Evolutionary conservation across 768 basidiomycete genomes (phyloP).

Genomic region (Boletus huronensis): DNA sequence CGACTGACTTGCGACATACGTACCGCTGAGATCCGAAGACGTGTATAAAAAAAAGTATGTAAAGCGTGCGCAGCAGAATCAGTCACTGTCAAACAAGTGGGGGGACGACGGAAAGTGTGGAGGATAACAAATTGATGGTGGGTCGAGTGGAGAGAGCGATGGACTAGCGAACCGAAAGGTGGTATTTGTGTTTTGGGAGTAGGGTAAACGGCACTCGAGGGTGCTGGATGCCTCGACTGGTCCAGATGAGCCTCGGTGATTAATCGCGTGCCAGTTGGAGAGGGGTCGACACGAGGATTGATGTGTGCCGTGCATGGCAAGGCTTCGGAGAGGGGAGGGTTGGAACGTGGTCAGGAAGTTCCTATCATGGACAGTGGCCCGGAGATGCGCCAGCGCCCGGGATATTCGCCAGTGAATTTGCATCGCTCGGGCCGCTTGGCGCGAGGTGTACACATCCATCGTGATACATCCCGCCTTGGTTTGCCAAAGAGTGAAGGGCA

Average conservation of each 20-base stretch:
- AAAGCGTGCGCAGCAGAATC: background rate
- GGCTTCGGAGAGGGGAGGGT: constrained; percentile 1
- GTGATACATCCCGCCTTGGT: background rate
- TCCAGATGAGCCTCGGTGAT: constrained; percentile 21
- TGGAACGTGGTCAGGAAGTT: constrained; percentile 13
- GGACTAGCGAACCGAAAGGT: background rate
- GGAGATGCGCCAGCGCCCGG: background rate
- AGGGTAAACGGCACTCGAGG: background rate
- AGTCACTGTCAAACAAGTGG: background rate
- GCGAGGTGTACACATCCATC: background rate
- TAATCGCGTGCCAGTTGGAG: constrained; percentile 10
- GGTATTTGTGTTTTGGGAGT: constrained; percentile 16
- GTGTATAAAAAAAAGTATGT: background rate
- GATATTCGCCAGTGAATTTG: background rate
- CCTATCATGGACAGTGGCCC: constrained; percentile 1
- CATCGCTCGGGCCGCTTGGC: background rate
- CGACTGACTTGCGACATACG: constrained; percentile 1
- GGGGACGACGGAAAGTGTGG: background rate
- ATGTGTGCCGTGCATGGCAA: constrained; percentile 1
- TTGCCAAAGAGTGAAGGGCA: background rate
- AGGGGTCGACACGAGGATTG: constrained; percentile 14
- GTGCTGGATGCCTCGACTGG: constrained; percentile 11
- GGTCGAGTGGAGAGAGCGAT: background rate
- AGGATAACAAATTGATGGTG: background rate
- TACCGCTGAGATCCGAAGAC: constrained; percentile 6